phyloP scores from a whole-genome alignment of 2,329 filamentous ascomycete genomes.

The Mycosphaerella arachidis region DNA sequence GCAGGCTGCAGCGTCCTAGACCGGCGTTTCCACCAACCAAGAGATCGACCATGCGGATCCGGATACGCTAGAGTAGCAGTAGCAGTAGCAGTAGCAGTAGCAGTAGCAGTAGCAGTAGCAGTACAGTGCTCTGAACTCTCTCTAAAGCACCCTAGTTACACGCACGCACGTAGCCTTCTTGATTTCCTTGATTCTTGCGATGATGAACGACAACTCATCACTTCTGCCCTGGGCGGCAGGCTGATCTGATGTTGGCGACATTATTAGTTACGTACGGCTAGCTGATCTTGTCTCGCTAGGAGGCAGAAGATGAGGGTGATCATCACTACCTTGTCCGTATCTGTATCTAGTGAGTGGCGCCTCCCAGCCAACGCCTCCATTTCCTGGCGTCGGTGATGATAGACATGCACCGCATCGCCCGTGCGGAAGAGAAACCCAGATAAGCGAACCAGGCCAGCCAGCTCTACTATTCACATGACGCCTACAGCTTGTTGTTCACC shows the following conservation, averaged over 20 bases:
- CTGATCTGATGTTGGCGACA: background rate
- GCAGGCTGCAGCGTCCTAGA: background rate
- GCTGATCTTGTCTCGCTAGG: too few species aligned
- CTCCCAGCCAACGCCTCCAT: too few species aligned
- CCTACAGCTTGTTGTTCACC: background rate
- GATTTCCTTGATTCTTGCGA: too few species aligned
- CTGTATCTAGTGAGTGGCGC: too few species aligned
- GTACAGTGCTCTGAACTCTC: background rate
- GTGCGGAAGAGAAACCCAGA: background rate
- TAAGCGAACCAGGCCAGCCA: background rate
- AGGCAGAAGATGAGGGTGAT: too few species aligned
- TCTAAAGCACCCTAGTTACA: background rate
- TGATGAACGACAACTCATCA: background rate
- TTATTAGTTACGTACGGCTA: too few species aligned
- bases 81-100: too few species aligned
- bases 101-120: too few species aligned
- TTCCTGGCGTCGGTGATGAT: too few species aligned
- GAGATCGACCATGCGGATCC: background rate
- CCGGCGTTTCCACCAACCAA: background rate
- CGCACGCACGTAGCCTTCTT: background rate
- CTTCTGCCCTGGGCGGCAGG: background rate
- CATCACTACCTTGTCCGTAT: too few species aligned
- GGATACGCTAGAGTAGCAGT: background rate
- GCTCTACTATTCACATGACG: background rate
- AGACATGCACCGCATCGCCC: too few species aligned